Conservation (phyloP, 495 filamentous ascomycete genomes). For the Podospora australis region DNA sequence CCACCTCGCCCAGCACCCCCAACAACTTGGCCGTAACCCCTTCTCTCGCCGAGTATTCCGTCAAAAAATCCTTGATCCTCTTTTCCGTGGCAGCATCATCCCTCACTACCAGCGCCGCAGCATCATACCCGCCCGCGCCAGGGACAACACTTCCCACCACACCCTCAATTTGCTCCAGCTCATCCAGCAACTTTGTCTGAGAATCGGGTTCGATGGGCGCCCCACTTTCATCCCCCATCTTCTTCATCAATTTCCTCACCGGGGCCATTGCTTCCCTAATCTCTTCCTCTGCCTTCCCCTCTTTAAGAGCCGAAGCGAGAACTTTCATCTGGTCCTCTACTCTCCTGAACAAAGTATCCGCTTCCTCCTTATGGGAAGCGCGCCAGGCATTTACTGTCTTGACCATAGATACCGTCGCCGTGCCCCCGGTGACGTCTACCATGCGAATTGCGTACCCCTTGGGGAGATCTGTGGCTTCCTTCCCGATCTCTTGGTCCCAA, state of each 20-base stretch:
- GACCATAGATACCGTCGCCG: conserved; percentile 91
- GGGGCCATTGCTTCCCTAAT: conserved; percentile 30
- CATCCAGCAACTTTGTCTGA: conserved; percentile 80
- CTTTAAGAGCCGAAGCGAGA: conserved; percentile 56
- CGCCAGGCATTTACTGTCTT: conserved; percentile 83
- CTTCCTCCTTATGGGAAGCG: conserved; percentile 56
- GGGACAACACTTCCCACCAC: conserved; percentile 90
- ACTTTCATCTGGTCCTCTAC: conserved; percentile 69
- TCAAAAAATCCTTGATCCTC: conserved; percentile 57
- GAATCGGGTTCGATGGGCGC: conserved; percentile 89
- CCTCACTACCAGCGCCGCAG: conserved; percentile 69
- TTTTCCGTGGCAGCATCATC: conserved; percentile 63
- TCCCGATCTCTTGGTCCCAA: conserved; percentile 75
- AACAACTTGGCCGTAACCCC: conserved; percentile 70
- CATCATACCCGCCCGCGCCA: conserved; percentile 92
- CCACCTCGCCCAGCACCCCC: conserved; percentile 78
- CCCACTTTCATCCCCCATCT: conserved; percentile 64
- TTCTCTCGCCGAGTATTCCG: conserved; percentile 57
- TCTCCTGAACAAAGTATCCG: conserved; percentile 61
- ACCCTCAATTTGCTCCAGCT: conserved; percentile 61
- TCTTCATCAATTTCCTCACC: conserved; percentile 53
- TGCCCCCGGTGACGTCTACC: conserved; percentile 93
- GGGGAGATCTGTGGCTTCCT: conserved; percentile 63
- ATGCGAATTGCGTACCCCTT: conserved; percentile 73
- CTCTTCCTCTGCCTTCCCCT: conserved; percentile 32